These are phyloP conservation scores for Bimuria novae-zelandiae DNA, from an alignment of 2,329 filamentous ascomycete genomes.

Conservation along the genomic window DNA sequence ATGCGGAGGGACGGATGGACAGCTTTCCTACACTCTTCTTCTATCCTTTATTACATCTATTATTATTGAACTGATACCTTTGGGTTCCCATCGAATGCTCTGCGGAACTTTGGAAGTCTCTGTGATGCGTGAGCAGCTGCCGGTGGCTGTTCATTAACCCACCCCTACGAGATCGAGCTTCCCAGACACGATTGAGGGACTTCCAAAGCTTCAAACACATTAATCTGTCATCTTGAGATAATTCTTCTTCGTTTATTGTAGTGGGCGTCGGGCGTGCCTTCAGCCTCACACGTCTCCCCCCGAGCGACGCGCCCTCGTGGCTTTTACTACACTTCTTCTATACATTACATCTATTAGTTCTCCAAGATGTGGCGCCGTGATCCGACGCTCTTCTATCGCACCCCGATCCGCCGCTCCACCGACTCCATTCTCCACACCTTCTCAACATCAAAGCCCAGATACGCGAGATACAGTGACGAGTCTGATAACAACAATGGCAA, in stretches of 20 bases:
- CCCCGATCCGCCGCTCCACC: conserved; percentile 28
- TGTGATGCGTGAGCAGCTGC: background rate
- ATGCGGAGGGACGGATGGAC: background rate
- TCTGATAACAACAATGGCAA: conserved; percentile 13
- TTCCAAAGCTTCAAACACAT: no score
- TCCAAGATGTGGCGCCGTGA: conserved; percentile 35
- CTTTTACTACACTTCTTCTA: background rate
- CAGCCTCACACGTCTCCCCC: no score
- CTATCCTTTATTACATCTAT: background rate
- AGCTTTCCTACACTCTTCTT: background rate
- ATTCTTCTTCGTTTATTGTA: no score
- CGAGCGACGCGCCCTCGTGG: no score
- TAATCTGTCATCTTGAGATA: no score
- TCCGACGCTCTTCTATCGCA: conserved; percentile 26
- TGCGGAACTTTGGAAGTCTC: background rate
- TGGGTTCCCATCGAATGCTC: background rate
- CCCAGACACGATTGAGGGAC: no score
- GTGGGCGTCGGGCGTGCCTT: no score
- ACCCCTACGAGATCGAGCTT: no score
- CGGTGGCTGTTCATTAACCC: background rate
- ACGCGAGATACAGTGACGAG: conserved; percentile 27
- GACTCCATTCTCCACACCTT: conserved; percentile 31
- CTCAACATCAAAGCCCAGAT: conserved; percentile 27
- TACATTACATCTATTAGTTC: conserved; percentile 6
- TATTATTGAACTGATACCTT: background rate